These are phyloP conservation scores for Alternaria sp. DNA, from an alignment of 2,329 filamentous ascomycete species.

Conservation along the genomic window DNA sequence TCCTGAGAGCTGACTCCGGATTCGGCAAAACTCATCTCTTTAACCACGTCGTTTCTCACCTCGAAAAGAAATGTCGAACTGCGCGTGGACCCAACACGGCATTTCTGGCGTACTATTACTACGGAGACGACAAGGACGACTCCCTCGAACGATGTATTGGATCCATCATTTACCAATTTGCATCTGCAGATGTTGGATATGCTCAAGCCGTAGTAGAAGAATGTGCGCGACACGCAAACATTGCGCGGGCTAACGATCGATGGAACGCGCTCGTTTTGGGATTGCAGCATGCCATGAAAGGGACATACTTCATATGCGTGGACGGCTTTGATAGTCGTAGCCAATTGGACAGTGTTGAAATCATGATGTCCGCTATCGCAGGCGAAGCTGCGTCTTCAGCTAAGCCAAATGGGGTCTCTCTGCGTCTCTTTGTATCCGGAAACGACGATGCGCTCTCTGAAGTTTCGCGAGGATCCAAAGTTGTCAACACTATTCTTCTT, in stretches of 20 bases:
- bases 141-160: slow-evolving; percentile 19
- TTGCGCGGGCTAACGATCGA: slow-evolving; percentile 11
- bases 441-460: background rate
- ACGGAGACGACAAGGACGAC: slow-evolving; percentile 16
- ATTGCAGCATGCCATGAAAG: slow-evolving; percentile 13
- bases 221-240: background rate
- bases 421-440: background rate
- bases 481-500: background rate
- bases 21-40: background rate
- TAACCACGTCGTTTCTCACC: background rate
- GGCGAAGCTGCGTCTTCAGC: background rate
- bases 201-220: slow-evolving; percentile 7
- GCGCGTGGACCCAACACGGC: background rate
- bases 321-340: slow-evolving; percentile 10
- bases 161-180: slow-evolving; percentile 23
- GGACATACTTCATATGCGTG: slow-evolving; percentile 20
- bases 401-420: background rate
- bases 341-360: background rate
- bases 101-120: slow-evolving; percentile 23
- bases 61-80: background rate
- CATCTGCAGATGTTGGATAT: slow-evolving; percentile 8
- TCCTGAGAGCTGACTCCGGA: background rate
- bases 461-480: background rate
- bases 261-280: slow-evolving; percentile 7
- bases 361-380: background rate